phyloP scores from a whole-genome alignment of 805 yeast genomes.

The Teunomyces kruisii region DNA sequence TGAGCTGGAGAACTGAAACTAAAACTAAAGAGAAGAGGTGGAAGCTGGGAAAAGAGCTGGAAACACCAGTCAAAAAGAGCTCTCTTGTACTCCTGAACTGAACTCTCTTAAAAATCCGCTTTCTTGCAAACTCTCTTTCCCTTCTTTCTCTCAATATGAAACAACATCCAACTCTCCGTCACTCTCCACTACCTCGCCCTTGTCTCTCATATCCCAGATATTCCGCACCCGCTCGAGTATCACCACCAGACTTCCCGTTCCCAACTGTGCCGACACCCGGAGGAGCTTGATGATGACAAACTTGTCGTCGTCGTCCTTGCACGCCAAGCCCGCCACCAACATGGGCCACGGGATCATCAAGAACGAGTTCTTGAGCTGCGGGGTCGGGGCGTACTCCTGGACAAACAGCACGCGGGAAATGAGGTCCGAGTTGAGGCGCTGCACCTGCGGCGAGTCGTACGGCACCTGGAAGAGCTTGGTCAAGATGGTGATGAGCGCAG shows the following conservation, averaged over 20 bases:
- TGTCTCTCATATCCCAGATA: slow-evolving; percentile 13
- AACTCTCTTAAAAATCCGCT: too few relatives aligned
- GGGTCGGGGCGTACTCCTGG: slow-evolving; percentile 5
- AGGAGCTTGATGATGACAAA: slow-evolving; percentile 12
- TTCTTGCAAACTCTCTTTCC: too few relatives aligned
- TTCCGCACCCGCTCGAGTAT: slow-evolving; percentile 12
- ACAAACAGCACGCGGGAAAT: slow-evolving; percentile 11
- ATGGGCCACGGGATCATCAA: slow-evolving; percentile 26
- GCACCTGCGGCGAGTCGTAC: slow-evolving; percentile 17
- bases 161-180: slow-evolving; percentile 11
- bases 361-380: slow-evolving; percentile 12
- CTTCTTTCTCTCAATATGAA: not conserved
- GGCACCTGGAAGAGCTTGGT: slow-evolving; percentile 14
- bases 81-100: too few relatives aligned
- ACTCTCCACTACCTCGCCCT: slow-evolving; percentile 7
- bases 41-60: too few relatives aligned
- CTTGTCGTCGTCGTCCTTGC: slow-evolving; percentile 13
- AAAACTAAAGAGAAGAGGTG: too few relatives aligned
- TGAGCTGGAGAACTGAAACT: too few relatives aligned
- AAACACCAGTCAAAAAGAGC: too few relatives aligned
- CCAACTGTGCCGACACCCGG: slow-evolving; percentile 12
- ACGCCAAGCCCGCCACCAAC: slow-evolving; percentile 20
- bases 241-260: slow-evolving; percentile 20
- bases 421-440: slow-evolving; percentile 11
- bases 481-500: slow-evolving; percentile 15